Conservation (phyloP, 2,329 filamentous ascomycete species). For the Ramularia collo-cygni region DNA sequence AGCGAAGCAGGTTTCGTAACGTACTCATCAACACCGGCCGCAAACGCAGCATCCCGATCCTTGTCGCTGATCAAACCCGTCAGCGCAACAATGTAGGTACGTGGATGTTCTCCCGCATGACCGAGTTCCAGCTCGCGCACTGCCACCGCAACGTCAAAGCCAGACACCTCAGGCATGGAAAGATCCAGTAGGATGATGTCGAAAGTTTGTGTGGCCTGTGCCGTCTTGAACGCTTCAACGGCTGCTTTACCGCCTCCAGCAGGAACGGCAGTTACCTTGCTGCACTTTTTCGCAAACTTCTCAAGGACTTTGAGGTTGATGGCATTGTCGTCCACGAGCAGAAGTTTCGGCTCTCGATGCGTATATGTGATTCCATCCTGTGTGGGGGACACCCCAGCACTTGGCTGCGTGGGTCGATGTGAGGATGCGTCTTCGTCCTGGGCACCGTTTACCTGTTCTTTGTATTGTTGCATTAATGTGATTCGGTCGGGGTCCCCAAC, state of each 20-base stretch:
- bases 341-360: conserved; percentile 4
- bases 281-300: conserved; percentile 20
- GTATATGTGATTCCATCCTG: too few species aligned
- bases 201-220: conserved; percentile 1
- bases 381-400: too few species aligned
- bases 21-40: background rate
- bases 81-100: conserved; percentile 2
- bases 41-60: background rate
- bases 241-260: conserved; percentile 43
- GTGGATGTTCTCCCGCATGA: background rate
- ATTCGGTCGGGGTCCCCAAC: too few species aligned
- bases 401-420: too few species aligned
- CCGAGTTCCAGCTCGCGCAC: conserved; percentile 12
- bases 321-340: conserved; percentile 21
- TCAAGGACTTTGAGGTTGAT: conserved; percentile 16
- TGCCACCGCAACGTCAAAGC: conserved; percentile 16
- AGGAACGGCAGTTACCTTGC: conserved; percentile 29
- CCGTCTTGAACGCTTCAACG: conserved; percentile 33
- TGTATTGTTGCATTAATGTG: too few species aligned
- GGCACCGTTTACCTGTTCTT: too few species aligned
- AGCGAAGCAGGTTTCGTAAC: background rate
- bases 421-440: too few species aligned
- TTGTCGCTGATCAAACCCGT: conserved; percentile 1
- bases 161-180: conserved; percentile 23
- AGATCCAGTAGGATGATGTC: conserved; percentile 43